Evolutionary conservation across 495 filamentous ascomycete genomes (phyloP).

Genomic region (Ramalina intermedia): DNA sequence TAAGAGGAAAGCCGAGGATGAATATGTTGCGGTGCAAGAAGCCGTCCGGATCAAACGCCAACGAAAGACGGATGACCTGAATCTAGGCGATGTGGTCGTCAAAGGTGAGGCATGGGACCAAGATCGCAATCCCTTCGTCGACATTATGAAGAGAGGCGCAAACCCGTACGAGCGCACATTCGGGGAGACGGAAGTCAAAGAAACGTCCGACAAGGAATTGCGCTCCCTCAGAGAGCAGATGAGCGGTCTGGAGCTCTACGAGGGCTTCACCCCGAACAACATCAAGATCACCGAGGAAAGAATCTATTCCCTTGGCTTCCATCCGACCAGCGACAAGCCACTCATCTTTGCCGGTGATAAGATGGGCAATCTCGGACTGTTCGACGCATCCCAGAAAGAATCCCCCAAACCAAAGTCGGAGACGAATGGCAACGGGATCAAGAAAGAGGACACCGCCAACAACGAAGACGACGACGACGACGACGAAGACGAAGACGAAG

Average conservation of each 20-base stretch:
- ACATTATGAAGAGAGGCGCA: slow-evolving; percentile 52
- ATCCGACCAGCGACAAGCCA: slow-evolving; percentile 71
- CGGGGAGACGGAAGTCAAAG: slow-evolving; percentile 62
- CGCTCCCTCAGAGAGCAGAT: slow-evolving; percentile 68
- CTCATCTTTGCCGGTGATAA: slow-evolving; percentile 95
- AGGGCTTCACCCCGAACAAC: slow-evolving; percentile 62
- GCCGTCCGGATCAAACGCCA: slow-evolving; percentile 54
- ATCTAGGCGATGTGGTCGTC: slow-evolving; percentile 64
- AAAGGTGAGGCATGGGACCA: slow-evolving; percentile 49
- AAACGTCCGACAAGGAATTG: slow-evolving; percentile 63
- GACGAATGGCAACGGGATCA: slow-evolving; percentile 6
- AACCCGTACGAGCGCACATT: slow-evolving; percentile 73
- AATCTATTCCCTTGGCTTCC: slow-evolving; percentile 77
- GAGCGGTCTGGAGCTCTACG: slow-evolving; percentile 66
- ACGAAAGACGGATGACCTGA: slow-evolving; percentile 55
- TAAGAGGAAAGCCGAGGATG: slow-evolving; percentile 69
- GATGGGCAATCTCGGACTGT: slow-evolving; percentile 82
- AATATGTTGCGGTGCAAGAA: slow-evolving; percentile 45
- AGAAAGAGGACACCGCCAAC: slow-evolving; percentile 12
- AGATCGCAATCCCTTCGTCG: slow-evolving; percentile 36
- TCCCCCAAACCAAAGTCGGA: slow-evolving; percentile 12
- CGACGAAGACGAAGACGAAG: slow-evolving; percentile 42
- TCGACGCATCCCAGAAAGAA: slow-evolving; percentile 68
- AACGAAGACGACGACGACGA: slow-evolving; percentile 43
- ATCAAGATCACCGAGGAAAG: slow-evolving; percentile 90